These are phyloP conservation scores for Alternaria burnsii DNA, from an alignment of 2,329 filamentous ascomycete genomes.

Conservation along the genomic window DNA sequence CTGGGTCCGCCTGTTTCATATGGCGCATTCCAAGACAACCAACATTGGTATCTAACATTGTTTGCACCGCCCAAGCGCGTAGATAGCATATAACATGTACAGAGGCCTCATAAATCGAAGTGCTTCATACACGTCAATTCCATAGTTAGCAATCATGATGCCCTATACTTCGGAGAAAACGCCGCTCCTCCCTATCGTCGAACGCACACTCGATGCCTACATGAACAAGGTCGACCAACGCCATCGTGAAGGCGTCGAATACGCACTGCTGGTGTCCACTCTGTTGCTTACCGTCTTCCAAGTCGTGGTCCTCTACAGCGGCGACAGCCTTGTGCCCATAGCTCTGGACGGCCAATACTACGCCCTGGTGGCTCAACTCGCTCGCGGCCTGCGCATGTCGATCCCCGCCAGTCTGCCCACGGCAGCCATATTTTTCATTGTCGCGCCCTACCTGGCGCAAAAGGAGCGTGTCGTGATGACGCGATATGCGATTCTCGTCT, in stretches of 20 bases:
- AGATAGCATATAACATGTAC: slow-evolving; percentile 6
- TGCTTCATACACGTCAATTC: background rate
- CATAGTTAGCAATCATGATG: background rate
- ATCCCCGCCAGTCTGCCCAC: slow-evolving; percentile 34
- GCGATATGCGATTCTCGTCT: slow-evolving; percentile 32
- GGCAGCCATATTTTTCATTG: slow-evolving; percentile 30
- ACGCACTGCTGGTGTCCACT: slow-evolving; percentile 8
- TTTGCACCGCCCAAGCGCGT: slow-evolving; percentile 3
- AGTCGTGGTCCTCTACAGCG: slow-evolving; percentile 27
- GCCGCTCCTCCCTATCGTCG: slow-evolving; percentile 12
- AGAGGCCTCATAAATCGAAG: background rate
- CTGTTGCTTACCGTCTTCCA: slow-evolving; percentile 24
- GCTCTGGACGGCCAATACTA: slow-evolving; percentile 6
- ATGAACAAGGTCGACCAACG: background rate
- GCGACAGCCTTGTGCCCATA: slow-evolving; percentile 11
- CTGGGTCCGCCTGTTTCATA: slow-evolving; percentile 16
- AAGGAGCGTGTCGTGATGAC: slow-evolving; percentile 24
- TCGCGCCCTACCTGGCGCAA: slow-evolving; percentile 27
- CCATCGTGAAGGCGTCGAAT: slow-evolving; percentile 14
- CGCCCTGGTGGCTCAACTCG: slow-evolving; percentile 23
- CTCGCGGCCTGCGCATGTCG: slow-evolving; percentile 28
- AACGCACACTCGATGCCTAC: background rate
- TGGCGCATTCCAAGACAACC: slow-evolving; percentile 12
- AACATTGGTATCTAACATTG: slow-evolving; percentile 6
- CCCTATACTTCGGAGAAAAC: slow-evolving; percentile 13